These are phyloP conservation scores for Eucalyptus erythrocorys DNA, from an alignment of 345 rosid genomes.

Conservation along the genomic window DNA sequence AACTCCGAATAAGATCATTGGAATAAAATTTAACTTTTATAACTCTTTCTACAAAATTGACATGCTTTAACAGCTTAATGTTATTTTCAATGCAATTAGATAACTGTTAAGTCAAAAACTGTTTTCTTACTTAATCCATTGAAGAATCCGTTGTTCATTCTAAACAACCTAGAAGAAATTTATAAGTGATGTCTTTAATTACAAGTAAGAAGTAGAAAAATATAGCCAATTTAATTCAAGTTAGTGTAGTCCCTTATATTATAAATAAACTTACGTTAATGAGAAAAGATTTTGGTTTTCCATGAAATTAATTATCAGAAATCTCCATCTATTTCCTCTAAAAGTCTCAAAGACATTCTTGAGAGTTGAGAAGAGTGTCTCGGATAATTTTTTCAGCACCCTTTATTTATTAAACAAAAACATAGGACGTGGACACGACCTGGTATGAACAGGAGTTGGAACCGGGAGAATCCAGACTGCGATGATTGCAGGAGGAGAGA, in stretches of 20 bases:
- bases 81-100: too few species aligned
- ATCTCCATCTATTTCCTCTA: neutral
- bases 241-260: neutral
- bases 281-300: neutral
- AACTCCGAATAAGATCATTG: too few species aligned
- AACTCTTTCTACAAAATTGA: too few species aligned
- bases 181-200: neutral
- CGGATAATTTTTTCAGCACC: neutral
- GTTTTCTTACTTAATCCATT: too few species aligned
- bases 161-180: neutral
- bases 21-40: too few species aligned
- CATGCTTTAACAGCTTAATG: rapidly evolving
- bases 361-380: neutral
- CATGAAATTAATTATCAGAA: neutral
- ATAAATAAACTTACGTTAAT: neutral
- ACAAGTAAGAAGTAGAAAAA: neutral
- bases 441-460: conserved; percentile 44
- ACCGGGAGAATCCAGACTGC: conserved; percentile 51
- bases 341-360: too few species aligned
- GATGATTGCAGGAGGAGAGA: conserved; percentile 40
- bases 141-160: neutral
- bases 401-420: neutral
- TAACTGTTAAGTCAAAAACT: too few species aligned
- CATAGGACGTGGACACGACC: neutral
- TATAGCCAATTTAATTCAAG: neutral